Percentiles rank a stretch among this genome's conserved stretches.
Evolutionary conservation across 2,329 filamentous ascomycete species (phyloP).

Genomic region (Sporothrix schenckii): DNA sequence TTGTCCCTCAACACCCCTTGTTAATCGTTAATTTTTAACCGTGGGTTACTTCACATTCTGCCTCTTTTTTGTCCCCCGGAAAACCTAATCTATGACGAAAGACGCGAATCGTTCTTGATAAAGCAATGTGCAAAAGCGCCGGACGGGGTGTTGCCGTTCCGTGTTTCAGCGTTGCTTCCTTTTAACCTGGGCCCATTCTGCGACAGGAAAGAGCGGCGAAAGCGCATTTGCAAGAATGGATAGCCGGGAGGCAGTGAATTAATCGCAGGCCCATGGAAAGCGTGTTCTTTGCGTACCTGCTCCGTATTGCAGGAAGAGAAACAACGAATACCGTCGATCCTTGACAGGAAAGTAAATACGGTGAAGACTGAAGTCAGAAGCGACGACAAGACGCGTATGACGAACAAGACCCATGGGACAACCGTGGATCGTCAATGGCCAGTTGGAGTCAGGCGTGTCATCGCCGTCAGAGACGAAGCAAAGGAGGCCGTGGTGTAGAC

Average conservation of each 20-base stretch:
- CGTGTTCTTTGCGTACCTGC: too few relatives aligned
- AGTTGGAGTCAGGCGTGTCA: not conserved
- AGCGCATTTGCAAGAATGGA: not conserved
- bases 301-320: not conserved
- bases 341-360: not conserved
- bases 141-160: slow-evolving; percentile 23
- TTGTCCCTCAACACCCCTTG: not conserved
- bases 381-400: not conserved
- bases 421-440: not conserved
- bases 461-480: slow-evolving; percentile 5
- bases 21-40: too few relatives aligned
- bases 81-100: slow-evolving; percentile 2
- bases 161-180: slow-evolving; percentile 25
- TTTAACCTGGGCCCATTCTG: slow-evolving; percentile 12
- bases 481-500: not conserved
- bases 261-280: too few relatives aligned
- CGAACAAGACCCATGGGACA: not conserved
- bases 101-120: not conserved
- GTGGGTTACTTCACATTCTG: too few relatives aligned
- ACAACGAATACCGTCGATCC: not conserved
- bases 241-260: not conserved
- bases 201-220: not conserved
- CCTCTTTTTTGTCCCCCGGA: not conserved
- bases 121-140: too few relatives aligned
- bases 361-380: not conserved